phyloP scores from a whole-genome alignment of 139 green algal genomes.

The Chlamydomonas incerta region DNA sequence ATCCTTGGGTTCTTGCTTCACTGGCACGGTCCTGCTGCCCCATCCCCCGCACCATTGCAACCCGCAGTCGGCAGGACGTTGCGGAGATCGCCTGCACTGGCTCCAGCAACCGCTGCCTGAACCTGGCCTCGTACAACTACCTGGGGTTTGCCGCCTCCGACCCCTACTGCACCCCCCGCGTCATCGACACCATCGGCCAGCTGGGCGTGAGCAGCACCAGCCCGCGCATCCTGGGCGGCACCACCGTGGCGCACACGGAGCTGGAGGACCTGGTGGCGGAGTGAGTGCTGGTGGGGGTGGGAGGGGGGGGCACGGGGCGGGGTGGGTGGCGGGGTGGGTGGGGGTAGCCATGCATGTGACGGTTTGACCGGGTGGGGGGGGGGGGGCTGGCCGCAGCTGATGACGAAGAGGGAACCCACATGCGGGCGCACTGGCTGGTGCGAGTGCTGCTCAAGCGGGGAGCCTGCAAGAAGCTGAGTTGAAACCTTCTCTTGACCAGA shows the following conservation, averaged over 20 bases:
- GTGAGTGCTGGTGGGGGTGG: no score
- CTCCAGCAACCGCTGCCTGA: slow-evolving; percentile 79
- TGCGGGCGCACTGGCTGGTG: no score
- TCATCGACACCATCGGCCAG: slow-evolving; percentile 73
- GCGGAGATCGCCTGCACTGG: slow-evolving; percentile 76
- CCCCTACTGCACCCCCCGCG: slow-evolving; percentile 93
- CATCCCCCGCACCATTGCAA: background rate
- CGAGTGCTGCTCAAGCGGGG: no score
- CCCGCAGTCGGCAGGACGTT: slow-evolving; percentile 33
- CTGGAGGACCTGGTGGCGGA: slow-evolving; percentile 87
- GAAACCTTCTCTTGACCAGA: no score
- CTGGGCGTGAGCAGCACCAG: slow-evolving; percentile 78
- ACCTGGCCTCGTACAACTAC: slow-evolving; percentile 99
- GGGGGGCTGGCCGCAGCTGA: no score
- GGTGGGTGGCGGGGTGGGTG: no score
- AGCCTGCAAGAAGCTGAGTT: no score
- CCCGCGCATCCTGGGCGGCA: slow-evolving; percentile 73
- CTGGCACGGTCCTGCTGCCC: no score
- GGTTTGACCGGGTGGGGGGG: no score
- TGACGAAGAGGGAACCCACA: no score
- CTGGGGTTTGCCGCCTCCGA: slow-evolving; percentile 96
- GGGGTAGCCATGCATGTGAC: no score
- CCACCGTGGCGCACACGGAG: slow-evolving; percentile 78
- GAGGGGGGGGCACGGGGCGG: no score
- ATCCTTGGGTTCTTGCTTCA: background rate